Evolutionary conservation across 345 rosid genomes (phyloP), one percentile per base, ranked within the genome.

Genomic region (Excoecaria agallocha): DNA sequence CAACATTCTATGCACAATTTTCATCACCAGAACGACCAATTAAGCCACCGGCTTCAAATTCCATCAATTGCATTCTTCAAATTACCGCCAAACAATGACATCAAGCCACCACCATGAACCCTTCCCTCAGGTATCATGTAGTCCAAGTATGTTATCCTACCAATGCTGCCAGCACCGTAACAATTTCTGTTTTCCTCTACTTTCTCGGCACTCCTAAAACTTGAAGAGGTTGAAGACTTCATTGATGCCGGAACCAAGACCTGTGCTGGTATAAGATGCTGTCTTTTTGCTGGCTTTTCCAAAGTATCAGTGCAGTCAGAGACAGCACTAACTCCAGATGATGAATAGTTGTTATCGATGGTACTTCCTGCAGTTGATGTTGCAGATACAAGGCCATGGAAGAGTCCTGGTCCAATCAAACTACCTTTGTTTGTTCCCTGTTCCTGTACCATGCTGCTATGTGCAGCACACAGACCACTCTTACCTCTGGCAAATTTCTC

Each of bases 181-280:
- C 68, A 77, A 55, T 80, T 77, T 72, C 80, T 71, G 60, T 65
- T 77, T 73, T 81, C 78, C 67, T 72, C 87, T 68, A 45, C 73
- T 77, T 84, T 84, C 87, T 71, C 85, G 5, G 83, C 75, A 51
- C 76, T 73, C 41, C 48, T 3, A 60, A 80, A 82, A 22, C 83
- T 63, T 45, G 87, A 78, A 71, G 38, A 77, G 38, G 89, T 85
- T 45, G 84, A 76, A 20, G 92, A 80, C 83, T 94, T 92, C 98
- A 94, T 90, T 6, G 93, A 92, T 50, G 80, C 84, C 74, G 98
- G 98, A 78, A 94, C 98, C 82, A 92, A 84, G 50, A 92, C 92
- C 85, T 89, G 90, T 56, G 92, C 85, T 1, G 97, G 98, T 81
- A 92, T 89, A 70, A 92, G 82, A 66, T 89, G 90, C 66, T 65